These are phyloP conservation scores for Epichloe festucae DNA, from an alignment of 2,329 filamentous ascomycete species.

Conservation along the genomic window DNA sequence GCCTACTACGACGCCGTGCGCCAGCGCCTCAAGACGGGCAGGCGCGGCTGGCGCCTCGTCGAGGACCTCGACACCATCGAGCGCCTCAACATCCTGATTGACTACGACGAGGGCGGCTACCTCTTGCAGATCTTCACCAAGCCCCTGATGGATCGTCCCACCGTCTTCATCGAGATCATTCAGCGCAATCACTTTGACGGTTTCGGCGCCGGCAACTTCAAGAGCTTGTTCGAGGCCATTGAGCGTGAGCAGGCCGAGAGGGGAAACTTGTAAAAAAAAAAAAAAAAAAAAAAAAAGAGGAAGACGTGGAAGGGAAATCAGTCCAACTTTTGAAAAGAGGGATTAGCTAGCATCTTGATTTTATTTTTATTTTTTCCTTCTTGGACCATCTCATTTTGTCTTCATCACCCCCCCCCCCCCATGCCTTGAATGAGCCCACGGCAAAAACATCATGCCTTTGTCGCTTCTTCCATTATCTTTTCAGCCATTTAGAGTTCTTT, in stretches of 20 bases:
- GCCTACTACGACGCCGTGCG: conserved; percentile 77
- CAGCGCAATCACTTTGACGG: conserved; percentile 83
- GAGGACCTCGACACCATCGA: conserved; percentile 71
- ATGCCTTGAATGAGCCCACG: conserved; percentile 3
- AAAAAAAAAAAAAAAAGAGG: conserved; percentile 6
- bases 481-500: too few relatives aligned
- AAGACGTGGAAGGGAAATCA: not conserved
- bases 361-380: not conserved
- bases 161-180: conserved; percentile 94
- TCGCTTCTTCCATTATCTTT: not conserved
- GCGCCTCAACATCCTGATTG: conserved; percentile 75
- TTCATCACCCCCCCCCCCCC: not conserved
- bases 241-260: conserved; percentile 81
- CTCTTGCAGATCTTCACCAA: conserved; percentile 66
- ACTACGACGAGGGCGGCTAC: conserved; percentile 90
- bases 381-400: not conserved
- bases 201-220: conserved; percentile 93
- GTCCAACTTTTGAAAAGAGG: too few relatives aligned
- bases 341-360: not conserved
- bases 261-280: conserved; percentile 53
- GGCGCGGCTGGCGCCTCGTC: conserved; percentile 48
- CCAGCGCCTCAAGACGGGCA: conserved; percentile 53
- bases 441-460: not conserved
- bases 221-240: conserved; percentile 87
- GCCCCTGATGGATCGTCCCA: conserved; percentile 87